Evolutionary conservation across 441 rosid species (phyloP), one percentile per base, ranked within the genome.

Genomic region (Corymbia calophylla): DNA sequence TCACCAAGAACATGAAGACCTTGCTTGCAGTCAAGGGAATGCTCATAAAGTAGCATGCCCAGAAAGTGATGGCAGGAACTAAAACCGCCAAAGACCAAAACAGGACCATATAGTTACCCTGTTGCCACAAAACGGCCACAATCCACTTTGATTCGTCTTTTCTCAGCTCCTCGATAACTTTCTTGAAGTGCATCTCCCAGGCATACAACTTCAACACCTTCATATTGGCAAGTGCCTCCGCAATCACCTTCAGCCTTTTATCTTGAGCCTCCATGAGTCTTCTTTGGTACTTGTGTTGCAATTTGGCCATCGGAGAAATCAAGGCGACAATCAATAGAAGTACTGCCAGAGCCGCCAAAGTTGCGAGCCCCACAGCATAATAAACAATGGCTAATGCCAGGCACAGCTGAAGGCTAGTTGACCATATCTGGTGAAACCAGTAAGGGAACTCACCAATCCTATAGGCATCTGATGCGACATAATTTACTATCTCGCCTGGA

Each of bases 391-490:
- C 87, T 82, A 95, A 56, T 77, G 96, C 97, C 86, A 94, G 82
- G 90, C 91, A 89, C 18, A 95, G 90, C 66, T 94, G 96, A 88
- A 95, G 90, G 89, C 90, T 77, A 18, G 93, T 91, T 53, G 94
- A 88, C 97, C 97, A 95, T 60, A 93, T 93, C 25, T 95, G 94
- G 89, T 95, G 97, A 88, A 95, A 91, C 88, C 92, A 92, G 91
- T 92, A 94, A 49, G 93, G 82, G 64, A 94, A 94, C 55, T 87
- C 92, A 68, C 93, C 95, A 21, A 94, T 90, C 90, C 95, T 90
- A 64, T 91, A 93, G 25, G 95, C 96, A 91, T 95, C 96, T 32
- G 95, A 94, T 12, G 93, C 89, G 88, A 94, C 93, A 86, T 92
- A 91, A 89, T 93, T 95, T 90, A 95, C 93, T 13, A 95, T 93